Percentiles rank a stretch among this genome's conserved stretches.
Evolutionary conservation across 768 basidiomycete species (phyloP).

Genomic region (Tricholoma saponaceum): DNA sequence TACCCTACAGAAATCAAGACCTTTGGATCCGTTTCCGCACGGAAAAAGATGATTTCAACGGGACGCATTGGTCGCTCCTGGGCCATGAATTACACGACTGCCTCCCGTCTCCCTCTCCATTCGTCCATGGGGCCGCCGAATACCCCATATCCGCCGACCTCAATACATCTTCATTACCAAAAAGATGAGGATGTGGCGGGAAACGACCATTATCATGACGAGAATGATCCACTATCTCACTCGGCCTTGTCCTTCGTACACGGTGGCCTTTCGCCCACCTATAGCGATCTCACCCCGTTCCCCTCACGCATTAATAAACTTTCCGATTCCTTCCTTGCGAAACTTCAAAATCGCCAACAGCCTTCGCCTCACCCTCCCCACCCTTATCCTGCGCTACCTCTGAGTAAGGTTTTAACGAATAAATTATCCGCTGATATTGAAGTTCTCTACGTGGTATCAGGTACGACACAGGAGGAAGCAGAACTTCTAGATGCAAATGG

Average conservation of each 20-base stretch:
- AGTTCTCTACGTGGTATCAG: constrained; percentile 28
- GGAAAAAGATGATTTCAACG: constrained; percentile 68
- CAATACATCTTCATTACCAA: constrained; percentile 16
- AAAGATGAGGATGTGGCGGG: constrained; percentile 15
- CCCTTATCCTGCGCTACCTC: constrained; percentile 69
- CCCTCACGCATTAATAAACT: constrained; percentile 80
- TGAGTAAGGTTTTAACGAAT: constrained; percentile 22
- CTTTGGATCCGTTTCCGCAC: constrained; percentile 66
- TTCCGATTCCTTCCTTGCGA: constrained; percentile 62
- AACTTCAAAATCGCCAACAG: constrained; percentile 61
- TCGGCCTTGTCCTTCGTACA: constrained; percentile 91
- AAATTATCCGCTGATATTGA: background rate
- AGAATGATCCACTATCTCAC: constrained; percentile 56
- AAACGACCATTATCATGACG: constrained; percentile 24
- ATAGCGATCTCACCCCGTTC: constrained; percentile 73
- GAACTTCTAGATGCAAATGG: constrained; percentile 75
- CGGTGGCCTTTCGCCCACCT: constrained; percentile 81
- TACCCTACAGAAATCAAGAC: constrained; percentile 77
- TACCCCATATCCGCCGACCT: constrained; percentile 47
- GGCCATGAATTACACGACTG: constrained; percentile 81
- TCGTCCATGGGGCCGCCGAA: constrained; percentile 64
- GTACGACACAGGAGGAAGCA: constrained; percentile 60
- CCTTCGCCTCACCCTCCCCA: constrained; percentile 81
- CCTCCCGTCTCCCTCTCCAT: constrained; percentile 79
- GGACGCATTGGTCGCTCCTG: constrained; percentile 81